Percentiles rank a stretch among this genome's conserved stretches.
Evolutionary conservation across 192 early-diverging fungal species (phyloP).

Genomic region (Fimicolochytrium jonesii): DNA sequence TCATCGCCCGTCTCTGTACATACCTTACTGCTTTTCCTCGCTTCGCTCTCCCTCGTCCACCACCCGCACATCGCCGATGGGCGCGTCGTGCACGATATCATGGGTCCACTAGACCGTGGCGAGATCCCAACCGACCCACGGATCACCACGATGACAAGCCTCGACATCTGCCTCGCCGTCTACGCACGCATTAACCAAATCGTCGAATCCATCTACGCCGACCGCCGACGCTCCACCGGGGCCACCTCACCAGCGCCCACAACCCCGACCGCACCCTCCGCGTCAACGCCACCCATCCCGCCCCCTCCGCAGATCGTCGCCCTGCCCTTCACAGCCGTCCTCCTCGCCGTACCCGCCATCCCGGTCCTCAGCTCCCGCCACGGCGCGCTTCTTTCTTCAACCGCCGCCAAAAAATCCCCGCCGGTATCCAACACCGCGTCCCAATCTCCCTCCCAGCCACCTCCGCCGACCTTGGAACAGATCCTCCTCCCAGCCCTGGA

Average conservation of each 20-base stretch:
- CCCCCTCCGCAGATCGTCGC: conserved; percentile 1
- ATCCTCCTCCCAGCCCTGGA: conserved; percentile 4
- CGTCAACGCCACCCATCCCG: too few relatives aligned
- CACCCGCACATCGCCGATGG: not conserved
- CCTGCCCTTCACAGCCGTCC: not conserved
- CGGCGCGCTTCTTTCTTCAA: too few relatives aligned
- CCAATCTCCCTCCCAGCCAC: too few relatives aligned
- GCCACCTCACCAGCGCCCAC: too few relatives aligned
- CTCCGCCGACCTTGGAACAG: too few relatives aligned
- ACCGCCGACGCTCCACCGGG: too few relatives aligned
- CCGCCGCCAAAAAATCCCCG: too few relatives aligned
- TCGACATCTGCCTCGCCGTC: conserved; percentile 3
- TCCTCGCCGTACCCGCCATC: conserved; percentile 1
- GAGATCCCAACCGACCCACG: too few relatives aligned
- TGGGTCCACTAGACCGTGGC: too few relatives aligned
- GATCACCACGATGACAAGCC: not conserved
- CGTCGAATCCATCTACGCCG: conserved; percentile 7
- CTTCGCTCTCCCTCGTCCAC: not conserved
- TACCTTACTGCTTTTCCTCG: not conserved
- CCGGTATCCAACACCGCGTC: too few relatives aligned
- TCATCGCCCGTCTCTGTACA: not conserved
- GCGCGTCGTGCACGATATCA: not conserved
- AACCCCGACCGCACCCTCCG: too few relatives aligned
- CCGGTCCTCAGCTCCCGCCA: not conserved
- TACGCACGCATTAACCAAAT: not conserved